A percentile compares a stretch with the other conserved stretches of the same genome.
Evolutionary conservation across 2,329 filamentous ascomycete species (phyloP).

Genomic region (Claviceps capensis): DNA sequence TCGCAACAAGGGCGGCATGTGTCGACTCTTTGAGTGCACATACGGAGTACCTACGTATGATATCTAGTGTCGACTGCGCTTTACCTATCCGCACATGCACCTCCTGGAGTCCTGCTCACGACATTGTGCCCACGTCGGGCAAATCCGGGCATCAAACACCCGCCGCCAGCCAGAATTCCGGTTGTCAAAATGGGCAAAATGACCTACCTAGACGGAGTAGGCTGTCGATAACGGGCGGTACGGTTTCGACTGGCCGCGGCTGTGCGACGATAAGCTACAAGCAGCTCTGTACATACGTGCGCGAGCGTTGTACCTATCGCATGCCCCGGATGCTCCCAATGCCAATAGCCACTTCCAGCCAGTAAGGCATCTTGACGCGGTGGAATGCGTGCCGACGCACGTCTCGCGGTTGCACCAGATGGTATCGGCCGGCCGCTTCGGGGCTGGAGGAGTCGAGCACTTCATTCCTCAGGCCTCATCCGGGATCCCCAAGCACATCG

Average conservation of each 20-base stretch:
- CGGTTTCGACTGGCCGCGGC: constrained; percentile 1
- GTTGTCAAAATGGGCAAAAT: not conserved
- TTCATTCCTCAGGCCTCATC: too few relatives aligned
- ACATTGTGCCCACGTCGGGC: not conserved
- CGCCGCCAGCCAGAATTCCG: not conserved
- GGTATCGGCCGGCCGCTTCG: not conserved
- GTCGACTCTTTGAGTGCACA: not conserved
- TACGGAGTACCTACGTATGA: not conserved
- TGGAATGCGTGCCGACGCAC: not conserved
- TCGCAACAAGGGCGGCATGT: not conserved
- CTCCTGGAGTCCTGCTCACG: too few relatives aligned
- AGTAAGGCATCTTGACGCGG: not conserved
- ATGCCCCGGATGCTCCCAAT: not conserved
- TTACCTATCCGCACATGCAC: too few relatives aligned
- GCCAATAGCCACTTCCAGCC: not conserved
- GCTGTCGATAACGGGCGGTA: not conserved
- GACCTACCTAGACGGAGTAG: not conserved
- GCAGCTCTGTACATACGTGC: not conserved
- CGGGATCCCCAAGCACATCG: too few relatives aligned
- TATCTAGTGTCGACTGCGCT: not conserved
- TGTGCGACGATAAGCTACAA: constrained; percentile 1
- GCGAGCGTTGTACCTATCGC: not conserved
- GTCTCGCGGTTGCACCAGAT: not conserved
- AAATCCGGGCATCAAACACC: not conserved
- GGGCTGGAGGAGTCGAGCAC: not conserved